Base-by-base conservation (phyloP, 768 basidiomycete species). In the Steccherinum ochraceum region DNA sequence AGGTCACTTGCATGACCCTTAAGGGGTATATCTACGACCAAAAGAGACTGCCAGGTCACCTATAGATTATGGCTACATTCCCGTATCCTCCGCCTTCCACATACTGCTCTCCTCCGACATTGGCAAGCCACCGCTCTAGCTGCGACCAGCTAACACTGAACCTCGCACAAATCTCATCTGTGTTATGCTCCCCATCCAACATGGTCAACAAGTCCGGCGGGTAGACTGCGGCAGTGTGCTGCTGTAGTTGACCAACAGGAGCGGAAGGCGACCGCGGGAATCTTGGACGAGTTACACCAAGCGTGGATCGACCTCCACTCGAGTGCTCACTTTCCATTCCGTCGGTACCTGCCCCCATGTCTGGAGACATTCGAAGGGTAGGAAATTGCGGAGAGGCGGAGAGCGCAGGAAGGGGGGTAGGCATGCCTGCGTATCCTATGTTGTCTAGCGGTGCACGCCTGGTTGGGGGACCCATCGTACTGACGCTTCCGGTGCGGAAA, bases 171-270 rank as follows among this genome's bases (percentile, higher is more conserved):
- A 98, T 69, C 68, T 97, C 94, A 62, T 98, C 95, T 1, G 90
- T 86, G 65, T 93, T 87, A 64, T 93, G 93, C 50, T 84, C 87
- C 7, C 95, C 96, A 60, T 98, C 86, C 12, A 98, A 72, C 52
- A 90, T 64, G 2, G 72, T 55, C 23, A 75, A 58, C 21, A 93
- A 58, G 12, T 80, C 79, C 3, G 72, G 69, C 5, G 89, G 89
- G 57, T 76, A 79, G n/a, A 67, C 58, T 21, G 55, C 49, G 11
- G 49, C 54, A 16, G 46, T 53, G 43, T 45, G 58, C 56, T 61
- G 58, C 56, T 67, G 68, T 52, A 63, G 66, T 49, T 67, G 64
- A n/a, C 72, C 54, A 11, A 67, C 64, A n/a, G 78, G 69, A 3
- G 72, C 69, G 4, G 84, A 82, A n/a, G 83, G 77, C 19, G 84